Evolutionary conservation across 106 monocot genomes (phyloP), one percentile per base, ranked within the genome.

Genomic region (Dioscorea dumetorum): DNA sequence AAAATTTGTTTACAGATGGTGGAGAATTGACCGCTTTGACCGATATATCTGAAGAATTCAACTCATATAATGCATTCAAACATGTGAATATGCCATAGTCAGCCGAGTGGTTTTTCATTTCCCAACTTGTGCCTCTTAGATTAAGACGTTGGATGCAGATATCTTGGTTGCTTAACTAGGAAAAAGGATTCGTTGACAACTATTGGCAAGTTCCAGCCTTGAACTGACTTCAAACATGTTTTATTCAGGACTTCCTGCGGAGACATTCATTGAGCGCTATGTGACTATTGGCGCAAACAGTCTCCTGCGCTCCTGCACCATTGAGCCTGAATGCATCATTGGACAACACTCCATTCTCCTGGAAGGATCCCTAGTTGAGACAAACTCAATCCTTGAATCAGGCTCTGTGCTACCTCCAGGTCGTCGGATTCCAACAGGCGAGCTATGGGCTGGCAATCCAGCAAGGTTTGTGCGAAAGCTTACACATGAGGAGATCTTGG

Each of bases 361-460:
- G 91, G 95, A 95, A 80, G 95, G 95, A 51, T 91, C 95, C 7
- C 60, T 95, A 54, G 84, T 95, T 11, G 95, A 95, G 71, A 95
- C 88, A 66, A 95, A 95, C 63, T 81, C 95, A 9, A 95, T 95
- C 56, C 80, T 95, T 12, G 88, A 91, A 76, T 88, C 95, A 12
- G 95, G 95, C 12, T 88, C 95, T 22, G 91, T 95, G 12, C 75
- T 95, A 41, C 95, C 91, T 6, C 95, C 91, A 2, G 86, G 91
- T 1, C 71, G 95, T 10, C 77, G 91, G 49, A 88, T 95, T 48
- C 95, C 95, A 13, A 79, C 91, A 0, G 88, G 95, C 22, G 91
- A 95, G 48, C 88, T 95, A 22, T 95, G 95, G 95, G 91, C 85
- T 17, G 95, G 95, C 18, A 95, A 86, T 74, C 95, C 95, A 19